phyloP scores from a whole-genome alignment of 495 filamentous ascomycete genomes.

The Neurospora sp. region DNA sequence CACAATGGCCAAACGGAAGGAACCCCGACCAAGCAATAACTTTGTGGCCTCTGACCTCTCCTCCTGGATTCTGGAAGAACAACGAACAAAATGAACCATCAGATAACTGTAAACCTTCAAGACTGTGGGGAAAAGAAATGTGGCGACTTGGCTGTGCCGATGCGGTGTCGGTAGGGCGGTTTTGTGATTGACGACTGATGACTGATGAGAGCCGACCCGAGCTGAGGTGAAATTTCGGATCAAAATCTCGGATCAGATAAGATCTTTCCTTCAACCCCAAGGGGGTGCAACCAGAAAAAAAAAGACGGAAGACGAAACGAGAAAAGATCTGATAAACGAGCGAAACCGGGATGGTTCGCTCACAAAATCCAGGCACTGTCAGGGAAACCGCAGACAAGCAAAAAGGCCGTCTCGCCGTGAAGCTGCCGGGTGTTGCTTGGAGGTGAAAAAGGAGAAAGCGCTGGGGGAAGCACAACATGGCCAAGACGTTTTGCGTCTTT shows the following conservation, averaged over 20 bases:
- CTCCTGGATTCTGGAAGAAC: not conserved
- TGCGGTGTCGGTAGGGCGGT: not conserved
- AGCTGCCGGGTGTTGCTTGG: not conserved
- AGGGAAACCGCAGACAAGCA: not conserved
- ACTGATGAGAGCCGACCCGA: not conserved
- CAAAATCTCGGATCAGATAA: slow-evolving; percentile 9
- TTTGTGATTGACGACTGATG: not conserved
- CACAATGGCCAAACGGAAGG: not conserved
- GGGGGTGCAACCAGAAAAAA: not conserved
- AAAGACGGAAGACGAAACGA: not conserved
- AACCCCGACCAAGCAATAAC: not conserved
- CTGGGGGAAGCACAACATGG: not conserved
- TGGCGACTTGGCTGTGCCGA: not conserved
- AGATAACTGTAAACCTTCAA: not conserved
- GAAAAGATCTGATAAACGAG: not conserved
- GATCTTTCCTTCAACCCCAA: not conserved
- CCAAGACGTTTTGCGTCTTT: not conserved
- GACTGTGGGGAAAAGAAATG: not conserved
- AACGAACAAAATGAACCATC: not conserved
- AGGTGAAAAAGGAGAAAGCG: not conserved
- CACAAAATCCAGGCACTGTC: not conserved
- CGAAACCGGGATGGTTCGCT: not conserved
- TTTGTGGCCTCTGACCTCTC: not conserved
- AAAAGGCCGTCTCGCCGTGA: not conserved
- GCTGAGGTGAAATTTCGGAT: not conserved